phyloP scores from a whole-genome alignment of 139 green algal genomes.

The Chlamydomonas sp. region DNA sequence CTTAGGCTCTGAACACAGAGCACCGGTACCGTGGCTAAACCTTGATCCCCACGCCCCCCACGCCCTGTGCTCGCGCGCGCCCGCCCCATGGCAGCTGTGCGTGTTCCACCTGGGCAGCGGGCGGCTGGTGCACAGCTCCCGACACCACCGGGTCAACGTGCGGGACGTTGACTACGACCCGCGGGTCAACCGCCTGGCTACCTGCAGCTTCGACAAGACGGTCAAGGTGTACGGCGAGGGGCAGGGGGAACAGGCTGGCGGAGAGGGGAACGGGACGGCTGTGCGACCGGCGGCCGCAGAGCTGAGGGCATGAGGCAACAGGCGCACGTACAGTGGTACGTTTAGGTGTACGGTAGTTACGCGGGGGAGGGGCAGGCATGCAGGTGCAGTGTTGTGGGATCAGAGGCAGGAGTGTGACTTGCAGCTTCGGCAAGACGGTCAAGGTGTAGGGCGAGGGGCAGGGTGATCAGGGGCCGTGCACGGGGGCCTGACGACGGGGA shows the following conservation, averaged over 20 bases:
- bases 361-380: too few species aligned
- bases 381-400: too few species aligned
- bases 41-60: too few species aligned
- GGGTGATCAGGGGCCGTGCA: too few species aligned
- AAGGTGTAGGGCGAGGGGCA: constrained; percentile 33
- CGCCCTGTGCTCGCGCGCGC: not conserved
- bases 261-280: too few species aligned
- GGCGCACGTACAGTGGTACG: too few species aligned
- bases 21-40: not conserved
- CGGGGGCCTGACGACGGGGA: too few species aligned
- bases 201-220: constrained; percentile 68
- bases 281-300: too few species aligned
- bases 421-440: constrained; percentile 65
- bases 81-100: constrained; percentile 28
- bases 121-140: constrained; percentile 56
- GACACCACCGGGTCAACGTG: constrained; percentile 63
- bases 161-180: constrained; percentile 59
- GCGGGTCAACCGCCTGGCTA: constrained; percentile 58
- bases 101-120: constrained; percentile 65
- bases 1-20: not conserved
- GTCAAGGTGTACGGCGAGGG: constrained; percentile 43
- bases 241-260: too few species aligned
- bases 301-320: too few species aligned
- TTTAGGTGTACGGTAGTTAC: too few species aligned
- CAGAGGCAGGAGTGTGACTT: not conserved